Evolutionary conservation across 1,284 basidiomycete species (phyloP), one percentile per base, ranked within the genome.

Genomic region (Rhodotorula sp.): DNA sequence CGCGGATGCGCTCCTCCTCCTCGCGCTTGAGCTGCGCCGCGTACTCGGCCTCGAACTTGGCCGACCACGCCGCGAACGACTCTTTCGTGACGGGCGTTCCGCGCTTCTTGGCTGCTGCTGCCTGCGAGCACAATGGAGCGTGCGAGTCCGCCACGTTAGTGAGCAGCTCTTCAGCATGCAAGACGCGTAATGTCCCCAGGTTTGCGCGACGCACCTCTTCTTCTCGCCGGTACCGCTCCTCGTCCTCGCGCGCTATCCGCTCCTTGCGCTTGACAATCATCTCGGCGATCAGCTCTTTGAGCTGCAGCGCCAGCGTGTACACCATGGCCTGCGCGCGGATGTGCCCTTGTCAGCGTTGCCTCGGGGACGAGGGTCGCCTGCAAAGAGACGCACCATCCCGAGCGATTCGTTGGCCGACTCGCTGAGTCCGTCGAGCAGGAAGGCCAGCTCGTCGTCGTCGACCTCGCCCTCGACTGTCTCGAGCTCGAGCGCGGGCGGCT

Each of bases 41-140:
- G 77, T 88, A 81, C 81, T 92, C 90, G 76, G 84, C 85, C 76
- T 91, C 88, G 78, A 96, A 97, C 74, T 85, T 87, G 41, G 82
- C 82, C 80, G 91, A 90, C 95, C 96, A 98, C 50, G 82, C 84
- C 60, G 84, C 86, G 84, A 97, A 99, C 1, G 88, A 87, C 71
- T 90, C 90, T 16, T 85, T 79, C 0, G 94, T 97, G 46, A 99
- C 91, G 34, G 91, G 89, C 19, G 95, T 97, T 53, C 96, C 96
- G 68, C 90, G 87, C 69, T 91, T 95, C 74, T 90, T 89, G 53
- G 89, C 89, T 79, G 92, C 92, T 81, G 96, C 93, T 58, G 88
- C 93, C 91, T 96, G 76, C 50, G 61, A n/a, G 62, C 66, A 27
- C 3, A 25, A 13, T 42, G 34, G 7, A 1, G 34, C 44, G 34